Conservation (phyloP, 495 filamentous ascomycete species). For the Talaromyces borbonicus region DNA sequence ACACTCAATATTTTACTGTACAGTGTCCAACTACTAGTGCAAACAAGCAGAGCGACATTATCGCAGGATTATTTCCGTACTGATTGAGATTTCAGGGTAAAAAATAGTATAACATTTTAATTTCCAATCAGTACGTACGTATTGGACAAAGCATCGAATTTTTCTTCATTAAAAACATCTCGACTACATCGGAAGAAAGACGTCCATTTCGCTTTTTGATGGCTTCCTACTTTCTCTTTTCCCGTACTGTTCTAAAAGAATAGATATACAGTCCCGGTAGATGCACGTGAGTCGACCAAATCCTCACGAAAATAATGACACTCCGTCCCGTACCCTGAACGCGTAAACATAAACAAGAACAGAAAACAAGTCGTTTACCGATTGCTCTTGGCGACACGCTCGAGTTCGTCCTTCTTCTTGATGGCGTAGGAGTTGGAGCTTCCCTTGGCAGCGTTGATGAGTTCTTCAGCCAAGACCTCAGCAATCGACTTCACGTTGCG, state of each 20-base stretch:
- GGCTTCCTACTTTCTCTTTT: constrained; percentile 29
- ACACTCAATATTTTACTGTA: no score
- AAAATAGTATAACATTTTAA: no score
- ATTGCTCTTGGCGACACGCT: constrained; percentile 99
- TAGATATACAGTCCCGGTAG: constrained; percentile 38
- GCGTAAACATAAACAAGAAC: constrained; percentile 32
- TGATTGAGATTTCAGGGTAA: no score
- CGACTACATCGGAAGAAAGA: constrained; percentile 37
- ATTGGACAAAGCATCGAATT: constrained; percentile 26
- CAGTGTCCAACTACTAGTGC: no score
- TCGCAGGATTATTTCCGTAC: no score
- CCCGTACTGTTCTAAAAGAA: constrained; percentile 30
- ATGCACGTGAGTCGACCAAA: constrained; percentile 40
- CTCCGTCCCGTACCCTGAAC: constrained; percentile 37
- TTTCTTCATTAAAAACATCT: constrained; percentile 41
- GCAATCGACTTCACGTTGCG: constrained; percentile 97
- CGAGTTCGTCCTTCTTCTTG: constrained; percentile 99
- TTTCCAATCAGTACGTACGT: no score
- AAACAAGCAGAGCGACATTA: no score
- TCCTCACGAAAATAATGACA: constrained; percentile 35
- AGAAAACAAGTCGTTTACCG: constrained; percentile 60
- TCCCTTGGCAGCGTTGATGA: constrained; percentile 99
- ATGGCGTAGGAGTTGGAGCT: constrained; percentile 99
- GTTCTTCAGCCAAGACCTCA: constrained; percentile 98
- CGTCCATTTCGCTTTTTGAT: constrained; percentile 33